These are phyloP conservation scores for Botrytis porri DNA, from an alignment of 2,329 filamentous ascomycete species.

Conservation along the genomic window DNA sequence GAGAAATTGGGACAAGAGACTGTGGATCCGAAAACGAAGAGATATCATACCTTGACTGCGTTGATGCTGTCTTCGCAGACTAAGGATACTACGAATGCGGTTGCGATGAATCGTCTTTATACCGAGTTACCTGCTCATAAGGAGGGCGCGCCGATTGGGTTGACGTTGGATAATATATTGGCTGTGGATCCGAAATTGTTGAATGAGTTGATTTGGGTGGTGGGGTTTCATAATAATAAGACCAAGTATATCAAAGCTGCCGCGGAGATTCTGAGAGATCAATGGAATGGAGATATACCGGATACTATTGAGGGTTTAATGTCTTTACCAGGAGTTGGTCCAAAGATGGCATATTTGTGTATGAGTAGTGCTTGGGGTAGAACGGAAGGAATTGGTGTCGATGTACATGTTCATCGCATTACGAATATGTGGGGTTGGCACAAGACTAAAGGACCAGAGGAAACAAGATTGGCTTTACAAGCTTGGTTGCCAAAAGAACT, in stretches of 20 bases:
- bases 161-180: conserved; percentile 63
- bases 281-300: conserved; percentile 63
- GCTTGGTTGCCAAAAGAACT: conserved; percentile 65
- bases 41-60: conserved; percentile 66
- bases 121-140: conserved; percentile 50
- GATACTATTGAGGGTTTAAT: conserved; percentile 62
- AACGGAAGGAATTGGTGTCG: conserved; percentile 55
- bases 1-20: conserved; percentile 13
- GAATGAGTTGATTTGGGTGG: conserved; percentile 63
- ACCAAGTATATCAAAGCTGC: conserved; percentile 67
- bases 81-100: conserved; percentile 69
- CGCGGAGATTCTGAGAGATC: conserved; percentile 58
- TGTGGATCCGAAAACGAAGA: conserved; percentile 35
- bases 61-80: conserved; percentile 73
- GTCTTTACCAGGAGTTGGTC: conserved; percentile 65
- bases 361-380: conserved; percentile 67
- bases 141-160: conserved; percentile 41
- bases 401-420: conserved; percentile 74
- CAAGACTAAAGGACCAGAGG: conserved; percentile 64
- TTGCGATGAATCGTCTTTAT: conserved; percentile 64
- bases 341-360: conserved; percentile 73
- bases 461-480: conserved; percentile 61
- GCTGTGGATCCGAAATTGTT: conserved; percentile 55
- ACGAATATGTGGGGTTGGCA: conserved; percentile 72
- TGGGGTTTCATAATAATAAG: conserved; percentile 75